Base-by-base conservation (phyloP, 108 stramenopile species). In the Nitzschia sp. region DNA sequence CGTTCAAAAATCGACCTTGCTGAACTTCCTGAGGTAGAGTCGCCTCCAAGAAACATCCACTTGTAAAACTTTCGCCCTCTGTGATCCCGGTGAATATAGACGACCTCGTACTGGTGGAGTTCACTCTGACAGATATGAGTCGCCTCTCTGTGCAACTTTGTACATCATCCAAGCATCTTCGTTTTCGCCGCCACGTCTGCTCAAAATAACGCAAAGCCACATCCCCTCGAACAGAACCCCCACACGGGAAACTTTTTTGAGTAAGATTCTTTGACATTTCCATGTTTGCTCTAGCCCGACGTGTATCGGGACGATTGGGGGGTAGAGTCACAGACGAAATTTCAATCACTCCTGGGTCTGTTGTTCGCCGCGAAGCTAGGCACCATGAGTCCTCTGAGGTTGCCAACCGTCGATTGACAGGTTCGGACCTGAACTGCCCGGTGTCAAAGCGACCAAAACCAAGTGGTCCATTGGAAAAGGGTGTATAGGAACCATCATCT, bases 371-470 rank as follows among this genome's bases (percentile, higher is more conserved):
- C 50, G 86, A 77, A 57, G 84, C 83, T 20, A 83, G 67, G 41
- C 73, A 62, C 14, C 72, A 48, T 25, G 53, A 52, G 29, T 48
- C 75, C 9, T n/a, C 41, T 1, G 63, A 40, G 7, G 68, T 82
- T 43, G 57, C 65, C 69, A 69, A 40, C 26, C 41, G 67, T 29
- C 17, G 61, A 22, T 51, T 69, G 46, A 62, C 66, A 50, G 57
- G 75, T 57, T 54, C 72, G 57, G 24, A 65, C 69, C 72, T 60
- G 1, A 70, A 41, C 51, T 85, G 78, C 21, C 88, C 88, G 40
- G 73, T 83, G 39, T 86, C 85, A 57, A 72, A 86, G 44, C 78
- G 52, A 17, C 88, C 88, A 65, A 80, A 85, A 14, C 84, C 85
- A 62, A 89, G 73, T 9, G 74, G 64, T 10, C 87, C 87, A 38